Evolutionary conservation across 768 basidiomycete genomes (phyloP).

Genomic region (Exsudoporus frostii): DNA sequence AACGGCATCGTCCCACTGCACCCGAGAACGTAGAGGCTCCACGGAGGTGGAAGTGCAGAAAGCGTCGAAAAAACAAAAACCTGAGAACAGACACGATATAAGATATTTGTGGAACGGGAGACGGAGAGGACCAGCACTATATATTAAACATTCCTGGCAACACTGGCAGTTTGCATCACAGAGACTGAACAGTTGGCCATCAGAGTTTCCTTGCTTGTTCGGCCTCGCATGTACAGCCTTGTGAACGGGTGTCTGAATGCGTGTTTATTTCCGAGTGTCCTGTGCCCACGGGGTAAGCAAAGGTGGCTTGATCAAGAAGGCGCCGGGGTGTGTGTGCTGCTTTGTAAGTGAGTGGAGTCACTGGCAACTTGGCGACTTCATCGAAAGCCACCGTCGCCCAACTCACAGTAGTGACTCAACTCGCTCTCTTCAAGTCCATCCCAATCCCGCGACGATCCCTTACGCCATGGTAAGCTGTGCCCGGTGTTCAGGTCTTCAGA

Average conservation of each 20-base stretch:
- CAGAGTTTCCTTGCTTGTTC: slow-evolving; percentile 1
- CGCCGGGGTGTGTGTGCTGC: background rate
- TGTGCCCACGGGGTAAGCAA: background rate
- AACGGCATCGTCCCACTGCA: slow-evolving; percentile 18
- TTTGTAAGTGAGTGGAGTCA: no score
- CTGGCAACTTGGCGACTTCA: no score
- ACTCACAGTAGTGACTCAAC: background rate
- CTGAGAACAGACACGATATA: background rate
- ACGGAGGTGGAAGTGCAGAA: background rate
- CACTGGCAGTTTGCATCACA: slow-evolving; percentile 22
- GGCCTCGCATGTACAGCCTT: slow-evolving; percentile 13
- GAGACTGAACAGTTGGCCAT: slow-evolving; percentile 7
- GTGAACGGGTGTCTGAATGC: background rate
- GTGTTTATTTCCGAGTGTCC: background rate
- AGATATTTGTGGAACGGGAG: background rate
- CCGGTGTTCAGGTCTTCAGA: background rate
- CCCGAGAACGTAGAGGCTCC: background rate
- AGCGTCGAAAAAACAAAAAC: background rate
- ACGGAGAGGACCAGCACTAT: background rate
- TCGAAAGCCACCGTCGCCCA: background rate
- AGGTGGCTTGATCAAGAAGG: background rate
- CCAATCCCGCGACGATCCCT: background rate
- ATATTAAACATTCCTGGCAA: slow-evolving; percentile 21
- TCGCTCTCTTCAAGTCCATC: background rate
- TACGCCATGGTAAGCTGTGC: background rate